Percentiles rank a stretch among this genome's conserved stretches.
phyloP scores from a whole-genome alignment of 2,329 filamentous ascomycete genomes.

The Endocalyx cinctus region DNA sequence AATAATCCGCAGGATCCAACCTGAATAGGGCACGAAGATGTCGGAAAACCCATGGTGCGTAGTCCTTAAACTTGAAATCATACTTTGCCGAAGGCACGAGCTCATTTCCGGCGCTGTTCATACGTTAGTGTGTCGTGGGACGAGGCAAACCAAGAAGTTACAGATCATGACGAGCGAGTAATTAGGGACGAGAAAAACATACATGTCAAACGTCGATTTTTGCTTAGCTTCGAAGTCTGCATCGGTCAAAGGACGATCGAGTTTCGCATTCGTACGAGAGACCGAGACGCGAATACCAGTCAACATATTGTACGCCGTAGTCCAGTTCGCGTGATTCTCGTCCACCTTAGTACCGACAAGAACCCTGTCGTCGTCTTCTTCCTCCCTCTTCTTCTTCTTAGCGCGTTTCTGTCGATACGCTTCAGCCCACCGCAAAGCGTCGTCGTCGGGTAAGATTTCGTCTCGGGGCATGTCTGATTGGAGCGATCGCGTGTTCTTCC shows the following conservation, averaged over 20 bases:
- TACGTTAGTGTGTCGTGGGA: too few relatives aligned
- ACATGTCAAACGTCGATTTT: conserved; percentile 99
- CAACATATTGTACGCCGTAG: conserved; percentile 98
- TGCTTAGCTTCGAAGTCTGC: conserved; percentile 91
- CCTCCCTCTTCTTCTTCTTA: conserved; percentile 79
- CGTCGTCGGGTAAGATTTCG: conserved; percentile 81
- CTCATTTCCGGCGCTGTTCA: conserved; percentile 88
- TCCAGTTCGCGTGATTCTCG: conserved; percentile 94
- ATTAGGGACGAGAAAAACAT: conserved; percentile 35
- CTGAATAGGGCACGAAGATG: conserved; percentile 83
- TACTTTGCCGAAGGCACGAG: conserved; percentile 97
- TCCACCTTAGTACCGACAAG: conserved; percentile 97
- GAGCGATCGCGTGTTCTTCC: conserved; percentile 78
- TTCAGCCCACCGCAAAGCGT: conserved; percentile 88
- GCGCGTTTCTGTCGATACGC: conserved; percentile 87
- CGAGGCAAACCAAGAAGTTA: too few relatives aligned
- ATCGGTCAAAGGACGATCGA: conserved; percentile 84
- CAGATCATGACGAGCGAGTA: conserved; percentile 21
- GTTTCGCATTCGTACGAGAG: conserved; percentile 92
- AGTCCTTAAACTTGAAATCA: conserved; percentile 99
- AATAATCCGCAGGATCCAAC: conserved; percentile 92
- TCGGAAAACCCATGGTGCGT: conserved; percentile 98
- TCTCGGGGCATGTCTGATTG: conserved; percentile 81
- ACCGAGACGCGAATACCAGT: conserved; percentile 97
- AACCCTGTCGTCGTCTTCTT: conserved; percentile 89